Percentiles rank a stretch among this genome's conserved stretches.
These are phyloP conservation scores for Globisporangium barbulae DNA, from an alignment of 352 stramenopile species.

Conservation along the genomic window DNA sequence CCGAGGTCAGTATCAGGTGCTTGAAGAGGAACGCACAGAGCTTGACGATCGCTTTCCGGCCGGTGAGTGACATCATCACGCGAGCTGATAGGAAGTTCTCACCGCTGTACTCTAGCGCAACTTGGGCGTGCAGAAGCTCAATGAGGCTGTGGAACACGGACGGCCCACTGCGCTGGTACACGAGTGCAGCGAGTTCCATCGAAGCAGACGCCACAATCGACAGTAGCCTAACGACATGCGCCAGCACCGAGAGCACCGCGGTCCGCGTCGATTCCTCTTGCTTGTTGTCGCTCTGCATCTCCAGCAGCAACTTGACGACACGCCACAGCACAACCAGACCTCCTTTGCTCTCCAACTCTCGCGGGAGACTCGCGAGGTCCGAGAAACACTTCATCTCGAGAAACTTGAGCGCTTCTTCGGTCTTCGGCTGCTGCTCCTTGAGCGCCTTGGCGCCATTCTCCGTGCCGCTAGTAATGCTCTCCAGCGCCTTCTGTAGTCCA, in stretches of 20 bases:
- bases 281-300: slow-evolving; percentile 15
- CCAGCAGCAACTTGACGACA: slow-evolving; percentile 31
- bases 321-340: slow-evolving; percentile 59
- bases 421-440: slow-evolving; percentile 34
- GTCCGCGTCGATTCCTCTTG: slow-evolving; percentile 6
- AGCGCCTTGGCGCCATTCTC: slow-evolving; percentile 20
- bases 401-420: slow-evolving; percentile 64
- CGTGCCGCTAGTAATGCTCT: slow-evolving; percentile 37
- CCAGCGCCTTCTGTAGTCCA: slow-evolving; percentile 77
- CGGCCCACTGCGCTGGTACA: slow-evolving; percentile 24
- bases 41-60: slow-evolving; percentile 65
- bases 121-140: slow-evolving; percentile 45
- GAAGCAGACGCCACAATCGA: slow-evolving; percentile 58
- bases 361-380: slow-evolving; percentile 48
- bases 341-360: slow-evolving; percentile 51
- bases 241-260: slow-evolving; percentile 31
- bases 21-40: slow-evolving; percentile 77
- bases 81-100: slow-evolving; percentile 4
- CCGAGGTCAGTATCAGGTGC: slow-evolving; percentile 48
- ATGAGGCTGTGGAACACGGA: slow-evolving; percentile 21
- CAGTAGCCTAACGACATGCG: slow-evolving; percentile 48
- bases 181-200: slow-evolving; percentile 36
- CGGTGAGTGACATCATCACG: slow-evolving; percentile 29
- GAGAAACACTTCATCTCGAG: slow-evolving; percentile 73
- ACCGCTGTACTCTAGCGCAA: slow-evolving; percentile 50